Base-by-base conservation (phyloP, 805 yeast species). In the Blastobotrys americana region DNA sequence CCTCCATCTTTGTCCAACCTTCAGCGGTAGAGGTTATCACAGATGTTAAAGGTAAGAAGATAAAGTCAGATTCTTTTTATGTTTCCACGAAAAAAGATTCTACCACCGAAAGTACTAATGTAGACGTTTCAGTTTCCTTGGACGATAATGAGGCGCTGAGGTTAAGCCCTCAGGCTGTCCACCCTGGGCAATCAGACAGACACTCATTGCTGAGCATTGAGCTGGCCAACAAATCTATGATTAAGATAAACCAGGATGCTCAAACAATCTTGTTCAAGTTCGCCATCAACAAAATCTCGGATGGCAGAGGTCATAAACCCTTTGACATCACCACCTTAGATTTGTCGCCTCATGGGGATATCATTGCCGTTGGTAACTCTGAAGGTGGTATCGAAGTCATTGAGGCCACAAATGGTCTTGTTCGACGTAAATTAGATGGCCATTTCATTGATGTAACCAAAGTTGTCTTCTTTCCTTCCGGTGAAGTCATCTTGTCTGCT, bases 391-490 rank as follows among this genome's bases (percentile, higher is more conserved):
- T 71, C 9, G 34, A 46, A 2, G 48, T 70, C 9, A 31, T 47
- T 6, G 37, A 57, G 16, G 41, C 44, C 17, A 51, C 46, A 35
- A 51, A 43, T 13, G 52, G 53, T 20, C 34, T 33, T 18, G 20
- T 46, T 3, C 27, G 47, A 5, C 38, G 55, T 37, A 42, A 39
- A 1, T 47, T 69, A 3, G 60, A 56, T 2, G 84, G 83, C 1
- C 93, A 84, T 62, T 60, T 57, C 21, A 54, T 56, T 9, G 73
- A 76, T 39, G 65, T 83, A 1, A 56, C 68, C 0, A 61, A 66
- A 3, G 53, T 74, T 2, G 37, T 48, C 43, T 71, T 79, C 43
- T 82, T 84, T 57, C 86, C 93, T 0, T 77, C 85, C 13, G 77
- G 78, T 2, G 64, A 73, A 54, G 93, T 81, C 10, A 55, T 78